Evolutionary conservation across 352 stramenopile species (phyloP).

Genomic region (Phytophthora cactorum): DNA sequence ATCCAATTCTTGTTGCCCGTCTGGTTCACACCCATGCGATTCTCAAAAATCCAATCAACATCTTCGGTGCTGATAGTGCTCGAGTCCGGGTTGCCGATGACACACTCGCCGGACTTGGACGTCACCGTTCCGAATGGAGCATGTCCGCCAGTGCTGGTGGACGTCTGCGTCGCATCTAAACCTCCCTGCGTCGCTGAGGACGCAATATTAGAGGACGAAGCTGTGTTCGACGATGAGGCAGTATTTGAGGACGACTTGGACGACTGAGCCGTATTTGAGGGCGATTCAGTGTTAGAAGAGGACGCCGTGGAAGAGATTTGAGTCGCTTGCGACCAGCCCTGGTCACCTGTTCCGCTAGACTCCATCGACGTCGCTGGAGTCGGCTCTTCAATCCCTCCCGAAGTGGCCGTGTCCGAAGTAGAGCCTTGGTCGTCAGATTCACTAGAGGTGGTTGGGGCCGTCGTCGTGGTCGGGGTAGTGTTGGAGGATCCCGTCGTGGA

Average conservation of each 20-base stretch:
- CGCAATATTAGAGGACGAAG: neutral
- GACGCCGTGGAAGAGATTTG: constrained; percentile 14
- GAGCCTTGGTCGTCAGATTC: constrained; percentile 5
- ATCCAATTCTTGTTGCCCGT: constrained; percentile 30
- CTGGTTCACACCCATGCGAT: constrained; percentile 29
- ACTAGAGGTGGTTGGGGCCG: constrained; percentile 8
- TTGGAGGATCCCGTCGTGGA: constrained; percentile 12
- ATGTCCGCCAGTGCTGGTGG: constrained; percentile 1
- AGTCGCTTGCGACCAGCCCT: constrained; percentile 1
- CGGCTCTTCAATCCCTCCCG: constrained; percentile 4
- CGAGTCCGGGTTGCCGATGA: constrained; percentile 11
- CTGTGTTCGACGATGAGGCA: neutral
- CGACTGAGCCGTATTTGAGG: constrained; percentile 11
- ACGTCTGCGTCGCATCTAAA: neutral
- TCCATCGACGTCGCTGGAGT: neutral
- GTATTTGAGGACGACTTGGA: constrained; percentile 11
- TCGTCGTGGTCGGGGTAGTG: neutral
- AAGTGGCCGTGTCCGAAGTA: constrained; percentile 16
- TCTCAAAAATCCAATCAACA: neutral
- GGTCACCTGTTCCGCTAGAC: constrained; percentile 16
- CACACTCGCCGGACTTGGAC: constrained; percentile 22
- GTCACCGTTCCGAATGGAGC: constrained; percentile 31
- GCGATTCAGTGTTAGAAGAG: constrained; percentile 18
- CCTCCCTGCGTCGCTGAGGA: neutral
- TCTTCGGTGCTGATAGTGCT: neutral